Base-by-base conservation (phyloP, 495 filamentous ascomycete genomes). In the Corynascus novoguineensis region DNA sequence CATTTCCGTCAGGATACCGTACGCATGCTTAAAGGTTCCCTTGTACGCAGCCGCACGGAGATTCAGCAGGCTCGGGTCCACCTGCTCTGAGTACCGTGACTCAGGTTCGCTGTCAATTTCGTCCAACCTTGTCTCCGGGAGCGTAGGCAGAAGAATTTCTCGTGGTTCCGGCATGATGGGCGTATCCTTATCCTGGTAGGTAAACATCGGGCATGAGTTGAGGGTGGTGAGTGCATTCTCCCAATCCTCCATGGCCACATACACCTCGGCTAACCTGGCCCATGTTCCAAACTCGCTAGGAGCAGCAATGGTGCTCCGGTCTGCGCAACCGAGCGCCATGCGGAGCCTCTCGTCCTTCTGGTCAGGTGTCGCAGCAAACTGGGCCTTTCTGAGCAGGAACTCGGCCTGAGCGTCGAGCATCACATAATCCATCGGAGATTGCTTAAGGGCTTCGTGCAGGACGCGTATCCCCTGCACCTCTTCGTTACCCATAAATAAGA, bases 201-300 rank as follows among this genome's bases (percentile, higher is more conserved):
- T 97, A 69, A 98, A 98, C 93, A 98, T 98, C 4, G 93, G 93
- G 60, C 95, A 98, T 4, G 92, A 97, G 72, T 98, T 98, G n/a
- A 98, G 78, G 5, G 95, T 98, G 9, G 96, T 83, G 17, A 98
- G 79, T 2, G 95, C 93, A 47, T 84, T 79, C 62, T 97, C 93
- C 89, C 92, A 98, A 68, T 92, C 87, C 70, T 98, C 93, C 65
- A 95, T 77, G 42, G 84, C 80, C 48, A 97, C 85, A 57, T 97
- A 98, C 21, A 97, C 84, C 67, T 97, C 90, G 3, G 91, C 92
- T 50, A 98, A 71, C 54, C 91, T 79, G 49, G 93, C 95, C 93
- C 93, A 98, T 2, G 93, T 97, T 14, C 88, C 89, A 67, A 97
- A 97, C 66, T 98, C 93, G 66, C 90, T 96, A 0, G 93, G 93